Percentiles rank a stretch among this genome's conserved stretches.
phyloP scores from a whole-genome alignment of 495 filamentous ascomycete genomes.

The Hypoxylon fuscum region DNA sequence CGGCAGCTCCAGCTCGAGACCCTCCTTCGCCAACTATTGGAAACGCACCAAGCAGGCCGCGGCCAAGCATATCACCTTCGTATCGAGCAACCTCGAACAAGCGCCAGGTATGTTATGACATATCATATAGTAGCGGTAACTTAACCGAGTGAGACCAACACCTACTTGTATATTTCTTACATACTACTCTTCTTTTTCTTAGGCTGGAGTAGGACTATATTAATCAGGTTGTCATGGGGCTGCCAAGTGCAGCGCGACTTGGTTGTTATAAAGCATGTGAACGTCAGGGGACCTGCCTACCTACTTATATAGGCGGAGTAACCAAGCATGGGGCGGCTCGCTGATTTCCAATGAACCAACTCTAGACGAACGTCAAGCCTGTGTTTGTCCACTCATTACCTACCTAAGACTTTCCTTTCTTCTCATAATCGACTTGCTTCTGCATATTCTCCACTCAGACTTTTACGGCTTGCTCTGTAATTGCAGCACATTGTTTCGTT shows the following conservation, averaged over 20 bases:
- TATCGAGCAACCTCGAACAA: constrained; percentile 41
- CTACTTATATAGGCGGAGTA: neutral
- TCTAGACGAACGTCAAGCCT: no score
- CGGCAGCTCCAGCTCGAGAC: constrained; percentile 34
- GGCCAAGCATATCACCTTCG: constrained; percentile 45
- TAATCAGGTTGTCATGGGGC: constrained; percentile 36
- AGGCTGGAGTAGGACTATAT: constrained; percentile 12
- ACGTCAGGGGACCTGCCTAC: neutral
- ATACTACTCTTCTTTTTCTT: neutral
- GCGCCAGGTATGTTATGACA: constrained; percentile 30
- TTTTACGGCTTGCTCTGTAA: neutral
- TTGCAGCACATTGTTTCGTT: neutral
- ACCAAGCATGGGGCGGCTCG: neutral
- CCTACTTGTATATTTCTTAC: neutral
- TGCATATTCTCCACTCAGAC: neutral
- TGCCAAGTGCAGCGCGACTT: no score
- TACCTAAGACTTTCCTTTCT: no score
- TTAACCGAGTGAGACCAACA: neutral
- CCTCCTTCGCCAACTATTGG: constrained; percentile 51
- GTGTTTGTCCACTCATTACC: no score
- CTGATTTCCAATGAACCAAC: neutral
- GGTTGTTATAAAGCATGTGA: neutral
- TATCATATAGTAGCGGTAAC: neutral
- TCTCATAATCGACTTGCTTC: neutral
- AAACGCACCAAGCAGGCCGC: constrained; percentile 45